A percentile compares a stretch with the other conserved stretches of the same genome.
Conservation (phyloP, 305 asterid species). For the Fraxinus sp. region DNA sequence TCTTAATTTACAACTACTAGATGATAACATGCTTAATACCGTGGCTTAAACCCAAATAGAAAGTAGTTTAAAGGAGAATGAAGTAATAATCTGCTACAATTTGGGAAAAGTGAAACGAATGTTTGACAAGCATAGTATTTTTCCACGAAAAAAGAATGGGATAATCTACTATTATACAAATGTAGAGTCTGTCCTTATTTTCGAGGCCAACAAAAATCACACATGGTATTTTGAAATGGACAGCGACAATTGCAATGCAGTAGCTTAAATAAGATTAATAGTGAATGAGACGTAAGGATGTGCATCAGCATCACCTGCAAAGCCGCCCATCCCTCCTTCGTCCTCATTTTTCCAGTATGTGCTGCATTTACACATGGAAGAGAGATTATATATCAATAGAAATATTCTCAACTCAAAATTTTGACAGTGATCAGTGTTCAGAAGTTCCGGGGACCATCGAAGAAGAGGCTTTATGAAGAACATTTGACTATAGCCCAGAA, state of each 20-base stretch:
- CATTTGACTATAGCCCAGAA: not conserved
- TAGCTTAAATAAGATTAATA: slow-evolving; percentile 61
- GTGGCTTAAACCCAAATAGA: no score
- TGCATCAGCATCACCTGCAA: slow-evolving; percentile 65
- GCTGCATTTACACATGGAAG: slow-evolving; percentile 46
- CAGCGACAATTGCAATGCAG: slow-evolving; percentile 21
- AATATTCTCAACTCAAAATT: slow-evolving; percentile 7
- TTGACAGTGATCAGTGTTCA: slow-evolving; percentile 1
- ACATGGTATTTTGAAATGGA: slow-evolving; percentile 24
- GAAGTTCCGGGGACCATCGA: not conserved
- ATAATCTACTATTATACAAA: slow-evolving; percentile 25
- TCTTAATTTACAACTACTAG: no score
- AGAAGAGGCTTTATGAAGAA: slow-evolving; percentile 13
- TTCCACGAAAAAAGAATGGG: not conserved
- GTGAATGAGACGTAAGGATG: slow-evolving; percentile 84
- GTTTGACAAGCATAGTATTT: no score
- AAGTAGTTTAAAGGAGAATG: no score
- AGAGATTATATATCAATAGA: slow-evolving; percentile 20
- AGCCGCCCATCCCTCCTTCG: slow-evolving; percentile 64
- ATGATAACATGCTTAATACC: no score
- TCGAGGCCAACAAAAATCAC: slow-evolving; percentile 25
- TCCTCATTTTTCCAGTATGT: slow-evolving; percentile 81
- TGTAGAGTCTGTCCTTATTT: not conserved
- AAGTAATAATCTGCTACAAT: no score
- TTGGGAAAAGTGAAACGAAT: no score